Evolutionary conservation across 495 filamentous ascomycete species (phyloP).

Genomic region (Symbiotaphrina buchneri): DNA sequence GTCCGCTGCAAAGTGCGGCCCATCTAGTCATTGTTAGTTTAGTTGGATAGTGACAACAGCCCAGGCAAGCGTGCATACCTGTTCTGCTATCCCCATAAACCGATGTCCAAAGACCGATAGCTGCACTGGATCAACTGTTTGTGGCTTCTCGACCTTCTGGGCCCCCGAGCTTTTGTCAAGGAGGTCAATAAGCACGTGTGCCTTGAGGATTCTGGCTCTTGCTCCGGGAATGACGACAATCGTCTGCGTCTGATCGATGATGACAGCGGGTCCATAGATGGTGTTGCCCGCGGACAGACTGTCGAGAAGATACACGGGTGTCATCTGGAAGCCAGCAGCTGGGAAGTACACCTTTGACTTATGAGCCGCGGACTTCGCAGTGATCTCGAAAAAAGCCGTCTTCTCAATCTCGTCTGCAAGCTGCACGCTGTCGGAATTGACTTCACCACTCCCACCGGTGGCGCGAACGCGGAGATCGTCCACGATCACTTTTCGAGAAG

Average conservation of each 20-base stretch:
- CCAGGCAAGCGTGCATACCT: too few relatives aligned
- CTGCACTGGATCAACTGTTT: slow-evolving; percentile 5
- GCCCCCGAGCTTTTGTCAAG: not conserved
- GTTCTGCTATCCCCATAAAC: slow-evolving; percentile 6
- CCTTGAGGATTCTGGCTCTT: slow-evolving; percentile 4
- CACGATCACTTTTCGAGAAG: slow-evolving; percentile 20
- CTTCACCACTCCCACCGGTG: slow-evolving; percentile 3
- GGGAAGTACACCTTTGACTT: slow-evolving; percentile 3
- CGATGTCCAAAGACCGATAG: slow-evolving; percentile 7
- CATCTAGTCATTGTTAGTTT: slow-evolving; percentile 1
- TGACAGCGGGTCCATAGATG: slow-evolving; percentile 5
- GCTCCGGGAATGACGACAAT: slow-evolving; percentile 5
- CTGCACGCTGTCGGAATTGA: too few relatives aligned
- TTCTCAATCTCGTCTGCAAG: not conserved
- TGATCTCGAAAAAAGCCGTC: not conserved
- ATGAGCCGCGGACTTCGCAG: too few relatives aligned
- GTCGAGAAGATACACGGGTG: slow-evolving; percentile 5
- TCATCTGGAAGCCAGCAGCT: not conserved
- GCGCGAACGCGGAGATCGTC: slow-evolving; percentile 29
- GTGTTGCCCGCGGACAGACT: slow-evolving; percentile 2
- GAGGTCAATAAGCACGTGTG: slow-evolving; percentile 5
- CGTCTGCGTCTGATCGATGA: slow-evolving; percentile 6
- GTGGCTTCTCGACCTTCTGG: not conserved
- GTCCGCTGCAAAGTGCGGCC: slow-evolving; percentile 6
- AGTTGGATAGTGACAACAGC: not conserved